Percentiles rank a stretch among this genome's conserved stretches.
phyloP scores from a whole-genome alignment of 2,329 filamentous ascomycete genomes.

The Claviceps sp. region DNA sequence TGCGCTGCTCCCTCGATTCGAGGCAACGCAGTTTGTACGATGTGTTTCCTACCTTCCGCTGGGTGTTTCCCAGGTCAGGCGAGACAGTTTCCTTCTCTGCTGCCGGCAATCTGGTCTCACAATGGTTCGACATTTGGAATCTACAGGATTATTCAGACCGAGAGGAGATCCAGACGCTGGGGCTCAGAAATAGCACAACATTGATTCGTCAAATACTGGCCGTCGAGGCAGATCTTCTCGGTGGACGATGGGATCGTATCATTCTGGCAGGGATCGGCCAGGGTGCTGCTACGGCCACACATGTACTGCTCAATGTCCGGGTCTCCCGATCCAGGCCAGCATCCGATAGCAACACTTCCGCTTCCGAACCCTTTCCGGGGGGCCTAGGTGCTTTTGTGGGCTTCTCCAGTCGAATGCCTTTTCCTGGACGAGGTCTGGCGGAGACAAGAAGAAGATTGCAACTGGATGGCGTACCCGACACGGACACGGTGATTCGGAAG shows the following conservation, averaged over 20 bases:
- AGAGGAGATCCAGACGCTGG: slow-evolving; percentile 28
- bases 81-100: slow-evolving; percentile 13
- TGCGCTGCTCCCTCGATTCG: slow-evolving; percentile 20
- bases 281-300: slow-evolving; percentile 28
- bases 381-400: slow-evolving; percentile 23
- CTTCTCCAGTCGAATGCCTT: slow-evolving; percentile 24
- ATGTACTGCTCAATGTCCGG: slow-evolving; percentile 23
- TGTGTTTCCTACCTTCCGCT: slow-evolving; percentile 31
- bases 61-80: slow-evolving; percentile 35
- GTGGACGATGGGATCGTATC: slow-evolving; percentile 24
- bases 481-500: slow-evolving; percentile 21
- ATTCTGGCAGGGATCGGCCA: slow-evolving; percentile 33
- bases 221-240: slow-evolving; percentile 22
- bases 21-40: slow-evolving; percentile 20
- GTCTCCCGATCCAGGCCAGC: slow-evolving; percentile 8
- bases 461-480: slow-evolving; percentile 12
- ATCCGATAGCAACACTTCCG: background rate
- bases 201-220: slow-evolving; percentile 19
- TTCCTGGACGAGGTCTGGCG: slow-evolving; percentile 17
- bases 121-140: slow-evolving; percentile 41
- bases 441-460: slow-evolving; percentile 20
- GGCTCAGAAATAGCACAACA: slow-evolving; percentile 25
- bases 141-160: slow-evolving; percentile 23
- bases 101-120: slow-evolving; percentile 15
- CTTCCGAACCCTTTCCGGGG: background rate